These are phyloP conservation scores for Coemansia sp. DNA, from an alignment of 192 early-diverging fungal genomes.

Conservation along the genomic window DNA sequence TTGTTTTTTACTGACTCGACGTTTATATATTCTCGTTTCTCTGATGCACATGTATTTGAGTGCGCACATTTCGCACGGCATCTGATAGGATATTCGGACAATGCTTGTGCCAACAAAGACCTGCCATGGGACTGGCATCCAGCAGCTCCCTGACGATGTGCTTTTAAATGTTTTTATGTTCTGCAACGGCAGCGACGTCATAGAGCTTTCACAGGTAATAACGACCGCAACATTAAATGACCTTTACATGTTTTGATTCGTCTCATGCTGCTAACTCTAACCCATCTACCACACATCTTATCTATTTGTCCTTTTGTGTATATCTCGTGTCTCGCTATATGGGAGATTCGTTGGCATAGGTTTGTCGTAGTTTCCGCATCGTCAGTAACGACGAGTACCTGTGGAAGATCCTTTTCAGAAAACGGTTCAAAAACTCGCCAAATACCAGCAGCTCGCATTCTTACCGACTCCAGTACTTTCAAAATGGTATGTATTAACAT, in stretches of 20 bases:
- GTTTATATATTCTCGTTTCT: too few species aligned
- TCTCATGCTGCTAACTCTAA: too few species aligned
- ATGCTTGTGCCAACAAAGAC: too few species aligned
- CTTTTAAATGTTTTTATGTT: slow-evolving; percentile 20
- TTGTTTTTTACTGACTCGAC: too few species aligned
- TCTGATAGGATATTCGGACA: too few species aligned
- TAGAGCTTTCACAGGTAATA: slow-evolving; percentile 18
- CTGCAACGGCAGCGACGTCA: slow-evolving; percentile 41
- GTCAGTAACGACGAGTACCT: slow-evolving; percentile 19
- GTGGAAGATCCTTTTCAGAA: slow-evolving; percentile 27
- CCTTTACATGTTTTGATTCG: too few species aligned
- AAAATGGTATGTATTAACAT: slow-evolving; percentile 10
- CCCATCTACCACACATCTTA: too few species aligned
- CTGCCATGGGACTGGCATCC: too few species aligned
- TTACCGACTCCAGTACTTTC: slow-evolving; percentile 22
- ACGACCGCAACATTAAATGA: too few species aligned
- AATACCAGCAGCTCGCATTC: neutral
- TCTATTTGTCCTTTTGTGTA: too few species aligned
- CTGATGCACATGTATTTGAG: too few species aligned
- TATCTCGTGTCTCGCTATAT: neutral
- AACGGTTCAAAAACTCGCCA: slow-evolving; percentile 10
- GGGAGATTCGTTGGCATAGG: slow-evolving; percentile 4
- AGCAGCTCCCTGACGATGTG: slow-evolving; percentile 24
- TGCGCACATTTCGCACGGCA: too few species aligned
- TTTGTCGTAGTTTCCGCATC: slow-evolving; percentile 9